Evolutionary conservation across 805 yeast species (phyloP).

Genomic region (Pichia insulana): DNA sequence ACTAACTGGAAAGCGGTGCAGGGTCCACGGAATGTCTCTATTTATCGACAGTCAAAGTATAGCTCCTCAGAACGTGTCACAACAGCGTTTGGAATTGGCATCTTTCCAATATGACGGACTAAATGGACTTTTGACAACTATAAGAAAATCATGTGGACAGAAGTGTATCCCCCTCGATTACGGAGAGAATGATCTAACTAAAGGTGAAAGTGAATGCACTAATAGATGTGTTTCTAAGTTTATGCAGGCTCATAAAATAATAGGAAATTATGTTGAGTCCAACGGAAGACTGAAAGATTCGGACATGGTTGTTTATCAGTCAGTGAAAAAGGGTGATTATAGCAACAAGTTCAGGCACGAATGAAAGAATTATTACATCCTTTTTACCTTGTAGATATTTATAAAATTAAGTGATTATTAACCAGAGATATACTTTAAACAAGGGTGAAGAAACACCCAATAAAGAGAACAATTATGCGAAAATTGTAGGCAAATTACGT

Average conservation of each 20-base stretch:
- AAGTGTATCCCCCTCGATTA: conserved; percentile 87
- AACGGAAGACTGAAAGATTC: conserved; percentile 38
- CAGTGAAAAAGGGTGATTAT: conserved; percentile 13
- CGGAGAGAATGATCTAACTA: conserved; percentile 64
- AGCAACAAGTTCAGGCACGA: conserved; percentile 12
- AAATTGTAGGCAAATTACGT: neutral
- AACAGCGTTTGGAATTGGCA: conserved; percentile 53
- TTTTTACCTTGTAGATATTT: neutral
- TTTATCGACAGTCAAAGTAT: conserved; percentile 41
- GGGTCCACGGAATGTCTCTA: conserved; percentile 43
- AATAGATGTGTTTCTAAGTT: conserved; percentile 94
- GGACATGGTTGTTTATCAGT: conserved; percentile 25
- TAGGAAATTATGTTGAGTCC: conserved; percentile 44
- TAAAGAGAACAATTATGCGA: too few relatives aligned
- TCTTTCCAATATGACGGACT: conserved; percentile 62
- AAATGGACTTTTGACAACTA: conserved; percentile 37
- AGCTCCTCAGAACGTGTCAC: conserved; percentile 42
- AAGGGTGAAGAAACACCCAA: too few relatives aligned
- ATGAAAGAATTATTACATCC: neutral
- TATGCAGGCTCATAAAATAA: conserved; percentile 57
- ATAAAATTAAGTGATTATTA: neutral
- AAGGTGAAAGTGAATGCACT: conserved; percentile 76
- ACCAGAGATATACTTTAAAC: neutral
- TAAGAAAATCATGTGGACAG: conserved; percentile 51
- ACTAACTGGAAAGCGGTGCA: neutral